These are phyloP conservation scores for Parastagonospora avenae DNA, from an alignment of 2,329 filamentous ascomycete genomes.

Conservation along the genomic window DNA sequence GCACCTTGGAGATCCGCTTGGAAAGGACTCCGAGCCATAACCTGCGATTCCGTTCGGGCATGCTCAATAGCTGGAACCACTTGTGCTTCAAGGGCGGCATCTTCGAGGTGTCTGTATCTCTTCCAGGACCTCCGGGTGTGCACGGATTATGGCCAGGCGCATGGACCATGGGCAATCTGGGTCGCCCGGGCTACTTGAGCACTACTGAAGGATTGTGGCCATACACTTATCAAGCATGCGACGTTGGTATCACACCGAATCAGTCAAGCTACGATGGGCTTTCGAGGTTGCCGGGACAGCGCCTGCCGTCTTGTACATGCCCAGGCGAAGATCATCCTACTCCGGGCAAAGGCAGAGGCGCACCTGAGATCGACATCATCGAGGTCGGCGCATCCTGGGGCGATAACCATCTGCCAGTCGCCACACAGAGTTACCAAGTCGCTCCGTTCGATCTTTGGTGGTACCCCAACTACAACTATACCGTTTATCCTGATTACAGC, in stretches of 20 bases:
- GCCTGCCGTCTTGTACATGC: slow-evolving; percentile 53
- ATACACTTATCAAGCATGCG: slow-evolving; percentile 59
- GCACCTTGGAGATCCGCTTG: slow-evolving; percentile 53
- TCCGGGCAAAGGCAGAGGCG: slow-evolving; percentile 54
- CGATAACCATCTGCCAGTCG: slow-evolving; percentile 48
- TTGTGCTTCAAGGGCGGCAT: slow-evolving; percentile 61
- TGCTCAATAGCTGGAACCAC: slow-evolving; percentile 61
- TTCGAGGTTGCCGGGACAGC: slow-evolving; percentile 52
- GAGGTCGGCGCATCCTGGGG: slow-evolving; percentile 54
- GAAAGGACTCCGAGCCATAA: slow-evolving; percentile 54
- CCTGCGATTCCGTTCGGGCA: slow-evolving; percentile 56
- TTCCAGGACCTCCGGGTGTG: slow-evolving; percentile 57
- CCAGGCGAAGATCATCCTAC: slow-evolving; percentile 54
- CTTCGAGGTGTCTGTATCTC: slow-evolving; percentile 58
- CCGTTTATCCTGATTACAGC: slow-evolving; percentile 56
- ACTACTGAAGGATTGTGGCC: slow-evolving; percentile 62
- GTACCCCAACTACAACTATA: slow-evolving; percentile 59
- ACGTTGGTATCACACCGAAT: slow-evolving; percentile 57
- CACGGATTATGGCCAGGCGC: slow-evolving; percentile 60
- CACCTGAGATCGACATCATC: slow-evolving; percentile 57
- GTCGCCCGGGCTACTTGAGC: slow-evolving; percentile 57
- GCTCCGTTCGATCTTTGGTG: slow-evolving; percentile 58
- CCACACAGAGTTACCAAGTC: slow-evolving; percentile 56
- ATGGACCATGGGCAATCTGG: slow-evolving; percentile 62
- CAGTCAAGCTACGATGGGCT: slow-evolving; percentile 53